Conservation (phyloP, 1,284 basidiomycete species). For the Phellinidium pouzarii region DNA sequence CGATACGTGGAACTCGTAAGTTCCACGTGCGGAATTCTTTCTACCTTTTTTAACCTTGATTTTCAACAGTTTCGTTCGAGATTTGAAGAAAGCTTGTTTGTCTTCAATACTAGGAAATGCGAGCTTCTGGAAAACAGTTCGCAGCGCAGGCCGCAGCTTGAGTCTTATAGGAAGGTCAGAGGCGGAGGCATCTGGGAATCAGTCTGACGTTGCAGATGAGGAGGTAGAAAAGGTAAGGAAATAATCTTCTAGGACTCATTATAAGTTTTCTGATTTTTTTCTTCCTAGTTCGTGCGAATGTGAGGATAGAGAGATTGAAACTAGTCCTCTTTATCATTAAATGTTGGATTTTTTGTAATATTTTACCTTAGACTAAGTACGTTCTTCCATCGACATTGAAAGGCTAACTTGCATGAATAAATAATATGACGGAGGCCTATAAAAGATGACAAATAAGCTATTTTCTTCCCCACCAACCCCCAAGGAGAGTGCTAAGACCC, state of each 20-base stretch:
- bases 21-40: constrained; percentile 17
- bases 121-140: constrained; percentile 56
- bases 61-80: constrained; percentile 37
- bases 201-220: constrained; percentile 46
- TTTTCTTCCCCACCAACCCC: constrained; percentile 50
- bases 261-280: neutral
- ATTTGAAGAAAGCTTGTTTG: constrained; percentile 49
- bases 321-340: no score
- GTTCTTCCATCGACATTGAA: no score
- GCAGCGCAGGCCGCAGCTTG: constrained; percentile 42
- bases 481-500: constrained; percentile 39
- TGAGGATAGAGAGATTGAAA: no score
- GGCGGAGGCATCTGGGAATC: constrained; percentile 48
- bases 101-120: constrained; percentile 45
- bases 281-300: neutral
- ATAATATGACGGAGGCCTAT: no score
- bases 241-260: neutral
- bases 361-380: no score
- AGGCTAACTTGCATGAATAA: no score
- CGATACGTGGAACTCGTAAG: constrained; percentile 69
- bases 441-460: no score
- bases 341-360: no score
- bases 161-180: constrained; percentile 61
- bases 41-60: constrained; percentile 2
- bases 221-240: constrained; percentile 38